Percentiles rank a stretch among this genome's conserved stretches.
phyloP scores from a whole-genome alignment of 2,329 filamentous ascomycete species.

The Epichloe gansuensis region DNA sequence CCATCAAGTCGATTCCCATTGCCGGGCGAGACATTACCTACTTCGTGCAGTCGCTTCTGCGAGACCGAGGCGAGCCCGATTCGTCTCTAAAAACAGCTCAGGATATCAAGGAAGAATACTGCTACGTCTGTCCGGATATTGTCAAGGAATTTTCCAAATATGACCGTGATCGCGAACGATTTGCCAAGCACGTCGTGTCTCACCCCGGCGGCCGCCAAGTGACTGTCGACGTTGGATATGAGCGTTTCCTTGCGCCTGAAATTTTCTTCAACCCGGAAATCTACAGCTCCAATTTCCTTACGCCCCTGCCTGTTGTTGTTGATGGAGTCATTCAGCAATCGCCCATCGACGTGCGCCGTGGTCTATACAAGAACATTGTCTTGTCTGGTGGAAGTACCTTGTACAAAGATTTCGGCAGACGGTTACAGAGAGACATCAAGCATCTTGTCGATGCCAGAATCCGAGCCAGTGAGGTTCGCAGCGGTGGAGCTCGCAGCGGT shows the following conservation, averaged over 20 bases:
- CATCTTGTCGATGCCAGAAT: slow-evolving; percentile 90
- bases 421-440: slow-evolving; percentile 93
- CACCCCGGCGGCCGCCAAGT: slow-evolving; percentile 77
- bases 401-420: slow-evolving; percentile 95
- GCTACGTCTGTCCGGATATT: slow-evolving; percentile 96
- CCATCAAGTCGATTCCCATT: slow-evolving; percentile 97
- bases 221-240: slow-evolving; percentile 87
- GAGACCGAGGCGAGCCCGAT: slow-evolving; percentile 92
- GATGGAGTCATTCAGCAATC: slow-evolving; percentile 96
- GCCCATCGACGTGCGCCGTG: slow-evolving; percentile 91
- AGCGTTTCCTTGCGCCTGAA: slow-evolving; percentile 93
- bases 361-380: slow-evolving; percentile 99
- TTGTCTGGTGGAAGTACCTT: slow-evolving; percentile 92
- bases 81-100: slow-evolving; percentile 95
- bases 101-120: slow-evolving; percentile 97
- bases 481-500: slow-evolving; percentile 83
- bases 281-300: slow-evolving; percentile 96
- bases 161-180: slow-evolving; percentile 82
- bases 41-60: slow-evolving; percentile 90
- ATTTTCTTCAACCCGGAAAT: slow-evolving; percentile 99
- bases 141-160: slow-evolving; percentile 96
- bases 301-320: slow-evolving; percentile 84
- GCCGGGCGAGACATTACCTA: slow-evolving; percentile 97
- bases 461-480: slow-evolving; percentile 78
- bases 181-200: slow-evolving; percentile 78